phyloP scores from a whole-genome alignment of 495 filamentous ascomycete genomes.

The Aspergillus cavernicola region DNA sequence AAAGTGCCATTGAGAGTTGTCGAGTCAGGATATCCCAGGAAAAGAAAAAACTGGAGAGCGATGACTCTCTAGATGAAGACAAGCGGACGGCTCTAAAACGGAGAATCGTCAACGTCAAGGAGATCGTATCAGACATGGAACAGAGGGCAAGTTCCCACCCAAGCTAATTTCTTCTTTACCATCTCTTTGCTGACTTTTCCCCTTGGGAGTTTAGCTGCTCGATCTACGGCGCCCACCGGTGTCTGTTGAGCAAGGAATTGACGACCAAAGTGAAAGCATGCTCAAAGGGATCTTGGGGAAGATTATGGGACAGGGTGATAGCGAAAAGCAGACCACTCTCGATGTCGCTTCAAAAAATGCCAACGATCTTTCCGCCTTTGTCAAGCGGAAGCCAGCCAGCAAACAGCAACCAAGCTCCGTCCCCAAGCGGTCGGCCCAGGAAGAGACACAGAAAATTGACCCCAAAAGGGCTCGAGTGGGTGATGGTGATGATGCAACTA shows the following conservation, averaged over 20 bases:
- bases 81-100: constrained; percentile 53
- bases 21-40: constrained; percentile 70
- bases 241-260: constrained; percentile 51
- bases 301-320: constrained; percentile 63
- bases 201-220: constrained; percentile 57
- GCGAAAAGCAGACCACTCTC: constrained; percentile 60
- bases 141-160: constrained; percentile 54
- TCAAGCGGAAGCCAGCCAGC: constrained; percentile 60
- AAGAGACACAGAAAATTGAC: constrained; percentile 19
- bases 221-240: constrained; percentile 72
- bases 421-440: constrained; percentile 31
- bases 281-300: constrained; percentile 69
- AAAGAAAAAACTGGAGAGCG: constrained; percentile 56
- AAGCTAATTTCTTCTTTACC: constrained; percentile 5
- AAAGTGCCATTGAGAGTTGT: constrained; percentile 77
- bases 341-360: constrained; percentile 77
- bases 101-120: constrained; percentile 77
- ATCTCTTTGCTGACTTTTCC: constrained; percentile 21
- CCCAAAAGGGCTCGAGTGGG: constrained; percentile 31
- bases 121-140: constrained; percentile 85
- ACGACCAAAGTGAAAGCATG: constrained; percentile 42
- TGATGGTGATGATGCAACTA: neutral
- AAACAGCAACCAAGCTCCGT: constrained; percentile 13
- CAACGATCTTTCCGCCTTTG: constrained; percentile 81
- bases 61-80: constrained; percentile 48